Base-by-base conservation (phyloP, 768 basidiomycete species). In the Suillus bovinus region DNA sequence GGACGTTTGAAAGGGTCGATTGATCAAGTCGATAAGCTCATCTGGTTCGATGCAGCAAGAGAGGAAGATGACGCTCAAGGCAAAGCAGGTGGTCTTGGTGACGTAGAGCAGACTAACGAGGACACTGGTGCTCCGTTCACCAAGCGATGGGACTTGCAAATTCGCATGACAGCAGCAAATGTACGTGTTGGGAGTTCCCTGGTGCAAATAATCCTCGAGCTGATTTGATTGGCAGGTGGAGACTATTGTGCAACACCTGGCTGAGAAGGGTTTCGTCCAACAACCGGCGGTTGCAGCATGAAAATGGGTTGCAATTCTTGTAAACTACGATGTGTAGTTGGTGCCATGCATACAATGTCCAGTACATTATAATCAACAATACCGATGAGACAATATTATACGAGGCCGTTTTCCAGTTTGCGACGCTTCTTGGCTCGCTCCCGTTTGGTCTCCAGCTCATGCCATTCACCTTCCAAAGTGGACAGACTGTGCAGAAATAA, bases 71-170 rank as follows among this genome's bases (percentile, higher is more conserved):
- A 92, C 64, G 93, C 93, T 0, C 93, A 96, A 75, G 94, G 93
- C 7, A 97, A 96, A 68, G 96, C 93, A 8, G 95, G 95, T 50
- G 95, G 95, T 46, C 78, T 96, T 63, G 95, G 95, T 39, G 93
- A 96, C 58, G 86, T 85, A 44, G 89, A 92, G 62, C 92, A 91
- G 71, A 90, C 87, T 62, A 89, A 84, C 36, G 92, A 95, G 70
- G 91, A 98, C 66, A 92, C 94, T 9, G 92, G 91, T 0, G 89
- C 91, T 7, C 88, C 89, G 6, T 91, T 91, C 76, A 98, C 95
- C 1, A 96, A 96, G 77, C 85, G 91, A 60, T 99, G 97, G 97
- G 97, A 99, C 72, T 87, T 85, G 71, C 90, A 96, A 71, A 98
- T 98, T 71, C 86, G 93, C 66, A 82, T 88, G 67, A 94, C 90